Base-by-base conservation (phyloP, 345 rosid genomes). In the Adansonia digitata region DNA sequence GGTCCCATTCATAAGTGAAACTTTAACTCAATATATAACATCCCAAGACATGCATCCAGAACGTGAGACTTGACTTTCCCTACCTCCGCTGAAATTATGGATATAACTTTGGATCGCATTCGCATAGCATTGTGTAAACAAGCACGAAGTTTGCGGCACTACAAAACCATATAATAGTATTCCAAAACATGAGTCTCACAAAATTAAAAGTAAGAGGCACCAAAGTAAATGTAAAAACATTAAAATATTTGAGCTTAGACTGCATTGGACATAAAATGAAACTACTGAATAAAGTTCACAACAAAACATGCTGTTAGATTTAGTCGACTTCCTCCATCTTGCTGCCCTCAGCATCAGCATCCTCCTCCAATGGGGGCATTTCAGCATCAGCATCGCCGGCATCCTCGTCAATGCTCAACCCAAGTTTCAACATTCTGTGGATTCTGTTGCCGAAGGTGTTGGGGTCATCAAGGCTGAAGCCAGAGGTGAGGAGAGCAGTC, bases 291-390 rank as follows among this genome's bases (percentile, higher is more conserved):
- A 31, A 49, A 15, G 17, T 3, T 64, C 46, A 20, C 0, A 7
- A 48, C 2, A 64, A 51, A 67, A 18, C 7, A 22, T 0, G 10
- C n/a, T n/a, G n/a, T 2, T 0, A 29, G 15, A 77, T 77, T 87
- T 85, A 90, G 59, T 92, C 97, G 10, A 92, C 97, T 74, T 90
- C 97, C 81, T 92, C 97, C 95, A 92, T 92, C 93, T 92, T 92
- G 94, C 89, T 84, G 59, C 91, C 92, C 80, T 92, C 93, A 0
- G 91, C 92, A 64, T 88, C 97, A 0, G 84, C 87, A 0, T 88
- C 97, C 84, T 90, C 94, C 66, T n/a, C n/a, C n/a, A 92, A 77
- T 0, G 93, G 80, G 1, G 93, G 97, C 89, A 90, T 87, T 22
- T 89, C 96, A 1, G 91, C 86, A 57, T 92, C 97, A 0, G 40